Conservation (phyloP, 2,329 filamentous ascomycete genomes). For the Aspergillus tanneri region DNA sequence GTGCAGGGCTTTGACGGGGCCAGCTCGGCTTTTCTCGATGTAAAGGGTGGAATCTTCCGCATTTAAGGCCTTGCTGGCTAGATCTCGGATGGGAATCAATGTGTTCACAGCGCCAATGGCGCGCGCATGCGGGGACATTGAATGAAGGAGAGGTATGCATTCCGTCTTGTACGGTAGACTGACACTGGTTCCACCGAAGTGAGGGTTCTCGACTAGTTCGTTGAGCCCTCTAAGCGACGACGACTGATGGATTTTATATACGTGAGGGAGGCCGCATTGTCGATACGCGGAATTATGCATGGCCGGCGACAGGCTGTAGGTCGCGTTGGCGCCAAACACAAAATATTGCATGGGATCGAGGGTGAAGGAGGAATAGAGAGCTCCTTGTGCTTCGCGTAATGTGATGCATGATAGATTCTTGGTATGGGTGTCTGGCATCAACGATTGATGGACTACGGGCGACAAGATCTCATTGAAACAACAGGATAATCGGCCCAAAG, state of each 20-base stretch:
- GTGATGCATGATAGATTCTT: slow-evolving; percentile 56
- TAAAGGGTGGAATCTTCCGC: slow-evolving; percentile 58
- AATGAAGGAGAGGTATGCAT: slow-evolving; percentile 63
- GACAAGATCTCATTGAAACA: slow-evolving; percentile 67
- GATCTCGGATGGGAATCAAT: slow-evolving; percentile 65
- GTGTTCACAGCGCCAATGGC: slow-evolving; percentile 78
- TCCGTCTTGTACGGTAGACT: slow-evolving; percentile 74
- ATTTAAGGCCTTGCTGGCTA: slow-evolving; percentile 54
- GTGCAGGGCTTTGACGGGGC: slow-evolving; percentile 67
- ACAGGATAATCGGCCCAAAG: slow-evolving; percentile 62
- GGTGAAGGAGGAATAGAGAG: slow-evolving; percentile 65
- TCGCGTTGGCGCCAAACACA: slow-evolving; percentile 70
- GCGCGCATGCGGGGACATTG: slow-evolving; percentile 68
- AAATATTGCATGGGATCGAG: slow-evolving; percentile 70
- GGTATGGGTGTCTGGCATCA: slow-evolving; percentile 44
- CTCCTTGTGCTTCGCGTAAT: slow-evolving; percentile 61
- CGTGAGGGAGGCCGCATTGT: slow-evolving; percentile 66
- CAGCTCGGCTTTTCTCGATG: slow-evolving; percentile 61
- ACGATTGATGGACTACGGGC: slow-evolving; percentile 55
- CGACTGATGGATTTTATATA: slow-evolving; percentile 65
- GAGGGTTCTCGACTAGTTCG: slow-evolving; percentile 61
- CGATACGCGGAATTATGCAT: slow-evolving; percentile 73
- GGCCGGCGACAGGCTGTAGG: slow-evolving; percentile 70
- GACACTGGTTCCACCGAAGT: slow-evolving; percentile 71
- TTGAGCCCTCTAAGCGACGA: slow-evolving; percentile 62